Evolutionary conservation across 305 asterid species (phyloP).

Genomic region (Solanum hybrid): DNA sequence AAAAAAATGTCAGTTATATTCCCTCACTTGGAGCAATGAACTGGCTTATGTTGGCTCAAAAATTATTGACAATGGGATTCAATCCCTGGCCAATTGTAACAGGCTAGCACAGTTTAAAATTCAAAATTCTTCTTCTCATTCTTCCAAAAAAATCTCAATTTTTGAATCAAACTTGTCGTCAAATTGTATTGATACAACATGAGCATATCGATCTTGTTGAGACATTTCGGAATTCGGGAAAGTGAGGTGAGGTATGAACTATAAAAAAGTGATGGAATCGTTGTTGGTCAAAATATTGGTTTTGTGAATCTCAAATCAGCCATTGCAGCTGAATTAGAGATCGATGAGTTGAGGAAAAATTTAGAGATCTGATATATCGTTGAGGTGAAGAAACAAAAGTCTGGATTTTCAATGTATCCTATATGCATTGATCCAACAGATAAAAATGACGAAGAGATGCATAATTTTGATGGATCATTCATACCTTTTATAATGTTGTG

Average conservation of each 20-base stretch:
- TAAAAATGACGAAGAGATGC: background rate
- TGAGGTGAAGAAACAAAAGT: background rate
- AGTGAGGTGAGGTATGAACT: background rate
- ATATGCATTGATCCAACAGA: background rate
- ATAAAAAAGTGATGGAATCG: background rate
- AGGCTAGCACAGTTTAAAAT: background rate
- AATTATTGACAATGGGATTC: background rate
- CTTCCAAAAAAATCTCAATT: background rate
- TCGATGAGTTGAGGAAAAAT: background rate
- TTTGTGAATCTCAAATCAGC: background rate
- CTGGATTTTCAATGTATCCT: background rate
- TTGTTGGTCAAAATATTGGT: background rate
- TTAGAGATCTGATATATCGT: background rate
- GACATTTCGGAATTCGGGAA: background rate
- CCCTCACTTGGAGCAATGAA: background rate
- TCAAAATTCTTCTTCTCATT: background rate
- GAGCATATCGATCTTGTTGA: background rate
- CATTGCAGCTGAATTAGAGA: background rate
- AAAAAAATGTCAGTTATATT: background rate
- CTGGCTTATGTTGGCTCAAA: background rate
- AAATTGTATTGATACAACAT: background rate
- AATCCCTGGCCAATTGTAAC: background rate
- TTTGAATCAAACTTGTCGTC: background rate
- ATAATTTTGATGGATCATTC: background rate
- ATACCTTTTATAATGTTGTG: background rate